Evolutionary conservation across 2,329 filamentous ascomycete genomes (phyloP).

Genomic region (Zymoseptoria tritici): DNA sequence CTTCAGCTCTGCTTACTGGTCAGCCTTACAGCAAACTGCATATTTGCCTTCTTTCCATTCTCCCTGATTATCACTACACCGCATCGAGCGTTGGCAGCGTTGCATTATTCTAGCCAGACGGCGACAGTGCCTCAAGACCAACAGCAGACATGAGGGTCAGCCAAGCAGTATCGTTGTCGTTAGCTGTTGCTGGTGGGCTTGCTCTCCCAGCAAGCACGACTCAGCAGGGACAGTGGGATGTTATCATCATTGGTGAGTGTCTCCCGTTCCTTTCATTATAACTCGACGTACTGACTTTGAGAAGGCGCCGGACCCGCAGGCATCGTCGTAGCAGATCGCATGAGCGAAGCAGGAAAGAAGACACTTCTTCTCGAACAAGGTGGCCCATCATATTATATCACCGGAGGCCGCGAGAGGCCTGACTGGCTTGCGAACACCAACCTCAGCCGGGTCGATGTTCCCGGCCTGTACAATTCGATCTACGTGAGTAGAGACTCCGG

Average conservation of each 20-base stretch:
- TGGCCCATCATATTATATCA: constrained; percentile 34
- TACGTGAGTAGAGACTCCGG: constrained; percentile 27
- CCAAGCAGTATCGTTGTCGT: neutral
- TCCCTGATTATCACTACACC: neutral
- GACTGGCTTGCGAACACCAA: constrained; percentile 43
- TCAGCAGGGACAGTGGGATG: constrained; percentile 13
- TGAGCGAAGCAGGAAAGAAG: constrained; percentile 46
- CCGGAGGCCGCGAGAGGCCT: constrained; percentile 38
- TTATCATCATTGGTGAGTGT: constrained; percentile 35
- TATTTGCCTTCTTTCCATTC: neutral
- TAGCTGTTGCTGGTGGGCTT: neutral
- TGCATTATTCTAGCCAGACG: neutral
- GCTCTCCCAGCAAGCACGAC: neutral
- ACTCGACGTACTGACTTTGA: neutral
- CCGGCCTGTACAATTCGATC: constrained; percentile 47
- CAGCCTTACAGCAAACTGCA: neutral
- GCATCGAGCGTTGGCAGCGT: neutral
- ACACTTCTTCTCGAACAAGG: constrained; percentile 48
- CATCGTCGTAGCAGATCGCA: constrained; percentile 45
- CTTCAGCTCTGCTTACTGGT: neutral
- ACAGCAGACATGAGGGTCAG: neutral
- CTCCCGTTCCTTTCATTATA: neutral
- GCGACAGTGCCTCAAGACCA: neutral
- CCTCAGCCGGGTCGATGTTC: constrained; percentile 47
- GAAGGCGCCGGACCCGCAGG: constrained; percentile 45